Conservation (phyloP, 352 stramenopile genomes). For the Peronosclerospora sorghi region DNA sequence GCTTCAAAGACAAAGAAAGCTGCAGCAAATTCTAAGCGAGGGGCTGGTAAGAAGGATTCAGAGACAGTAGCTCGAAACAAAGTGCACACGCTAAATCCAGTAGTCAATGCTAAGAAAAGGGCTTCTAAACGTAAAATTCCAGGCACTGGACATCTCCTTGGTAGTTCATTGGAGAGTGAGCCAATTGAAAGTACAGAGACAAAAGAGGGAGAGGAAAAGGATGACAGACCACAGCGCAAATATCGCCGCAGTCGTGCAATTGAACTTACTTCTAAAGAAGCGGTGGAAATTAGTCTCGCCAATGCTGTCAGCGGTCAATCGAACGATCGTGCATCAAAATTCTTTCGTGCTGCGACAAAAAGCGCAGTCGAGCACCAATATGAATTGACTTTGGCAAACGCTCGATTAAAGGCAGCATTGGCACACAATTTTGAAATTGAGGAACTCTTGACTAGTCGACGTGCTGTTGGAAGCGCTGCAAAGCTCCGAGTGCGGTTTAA, state of each 20-base stretch:
- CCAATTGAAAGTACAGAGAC: neutral
- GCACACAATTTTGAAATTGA: slow-evolving; percentile 47
- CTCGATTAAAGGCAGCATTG: slow-evolving; percentile 60
- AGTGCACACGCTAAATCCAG: slow-evolving; percentile 40
- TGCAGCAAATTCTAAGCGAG: slow-evolving; percentile 7
- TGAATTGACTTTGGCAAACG: slow-evolving; percentile 57
- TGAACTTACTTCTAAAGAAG: slow-evolving; percentile 67
- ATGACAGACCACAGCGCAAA: slow-evolving; percentile 26
- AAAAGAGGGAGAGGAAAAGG: slow-evolving; percentile 2
- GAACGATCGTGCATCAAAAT: slow-evolving; percentile 52
- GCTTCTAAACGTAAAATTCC: slow-evolving; percentile 31
- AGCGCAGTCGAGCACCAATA: slow-evolving; percentile 77
- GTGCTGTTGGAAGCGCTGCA: slow-evolving; percentile 14
- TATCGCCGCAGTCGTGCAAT: slow-evolving; percentile 41
- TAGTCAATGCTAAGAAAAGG: slow-evolving; percentile 10
- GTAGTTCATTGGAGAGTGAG: slow-evolving; percentile 30
- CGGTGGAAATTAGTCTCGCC: slow-evolving; percentile 51
- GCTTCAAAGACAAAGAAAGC: slow-evolving; percentile 4
- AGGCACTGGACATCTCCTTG: slow-evolving; percentile 41
- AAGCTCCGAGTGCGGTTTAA: slow-evolving; percentile 71
- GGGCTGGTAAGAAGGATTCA: slow-evolving; percentile 13
- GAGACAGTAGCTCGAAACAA: slow-evolving; percentile 14
- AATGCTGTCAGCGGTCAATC: slow-evolving; percentile 51
- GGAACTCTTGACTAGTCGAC: slow-evolving; percentile 17
- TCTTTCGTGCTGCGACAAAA: slow-evolving; percentile 67